phyloP scores from a whole-genome alignment of 768 basidiomycete species.

The Tulasnella sp. region DNA sequence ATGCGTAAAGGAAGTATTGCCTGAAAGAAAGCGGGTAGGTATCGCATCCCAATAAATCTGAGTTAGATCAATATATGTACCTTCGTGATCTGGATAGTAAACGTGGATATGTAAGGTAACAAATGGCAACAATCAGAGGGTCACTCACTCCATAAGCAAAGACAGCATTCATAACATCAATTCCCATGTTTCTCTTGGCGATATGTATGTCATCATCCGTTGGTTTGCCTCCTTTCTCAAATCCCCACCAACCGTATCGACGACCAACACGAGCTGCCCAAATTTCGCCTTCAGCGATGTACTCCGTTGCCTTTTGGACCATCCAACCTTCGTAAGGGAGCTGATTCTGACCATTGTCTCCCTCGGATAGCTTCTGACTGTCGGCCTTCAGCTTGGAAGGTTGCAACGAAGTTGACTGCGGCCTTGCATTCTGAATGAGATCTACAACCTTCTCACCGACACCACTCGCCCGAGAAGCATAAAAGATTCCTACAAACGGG shows the following conservation, averaged over 20 bases:
- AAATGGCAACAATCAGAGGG: constrained; percentile 9
- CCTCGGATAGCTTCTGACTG: neutral
- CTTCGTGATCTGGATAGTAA: constrained; percentile 2
- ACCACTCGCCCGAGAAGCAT: constrained; percentile 48
- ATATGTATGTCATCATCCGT: constrained; percentile 10
- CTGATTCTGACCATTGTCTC: neutral
- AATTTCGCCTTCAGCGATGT: constrained; percentile 66
- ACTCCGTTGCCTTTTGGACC: constrained; percentile 34
- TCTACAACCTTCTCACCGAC: constrained; percentile 54
- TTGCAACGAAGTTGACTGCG: neutral
- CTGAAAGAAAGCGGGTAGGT: constrained; percentile 28
- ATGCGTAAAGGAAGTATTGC: constrained; percentile 62
- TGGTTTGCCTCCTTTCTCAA: constrained; percentile 43
- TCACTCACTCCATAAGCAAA: constrained; percentile 72
- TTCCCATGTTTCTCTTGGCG: constrained; percentile 24
- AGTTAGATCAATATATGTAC: neutral
- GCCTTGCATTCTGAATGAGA: constrained; percentile 22
- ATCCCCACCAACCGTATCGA: constrained; percentile 72
- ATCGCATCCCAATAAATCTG: neutral
- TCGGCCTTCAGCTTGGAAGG: too few relatives aligned
- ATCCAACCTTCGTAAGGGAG: constrained; percentile 28
- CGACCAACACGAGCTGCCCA: constrained; percentile 59
- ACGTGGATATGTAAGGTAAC: neutral
- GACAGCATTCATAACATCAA: constrained; percentile 71
- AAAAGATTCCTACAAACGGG: constrained; percentile 65